A percentile compares a stretch with the other conserved stretches of the same genome.
These are phyloP conservation scores for Daedaleopsis sinensis DNA, from an alignment of 768 basidiomycete species.

Conservation along the genomic window DNA sequence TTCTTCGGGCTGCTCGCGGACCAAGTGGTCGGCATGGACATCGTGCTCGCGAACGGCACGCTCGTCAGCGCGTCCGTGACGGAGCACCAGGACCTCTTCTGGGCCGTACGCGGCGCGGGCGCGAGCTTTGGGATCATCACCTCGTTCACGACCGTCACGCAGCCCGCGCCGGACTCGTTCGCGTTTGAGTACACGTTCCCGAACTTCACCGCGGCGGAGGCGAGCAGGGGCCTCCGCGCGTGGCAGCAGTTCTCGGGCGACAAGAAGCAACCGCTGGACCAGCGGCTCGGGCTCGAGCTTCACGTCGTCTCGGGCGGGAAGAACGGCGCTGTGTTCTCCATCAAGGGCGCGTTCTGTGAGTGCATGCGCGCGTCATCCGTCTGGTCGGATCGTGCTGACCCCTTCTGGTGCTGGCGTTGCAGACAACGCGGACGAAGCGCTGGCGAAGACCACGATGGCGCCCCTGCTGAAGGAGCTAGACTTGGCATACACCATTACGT, in stretches of 20 bases:
- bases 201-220: neutral
- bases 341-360: neutral
- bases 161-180: neutral
- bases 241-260: conserved; percentile 6
- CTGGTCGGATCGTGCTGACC: neutral
- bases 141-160: conserved; percentile 1
- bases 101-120: conserved; percentile 4
- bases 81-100: conserved; percentile 1
- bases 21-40: neutral
- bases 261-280: neutral
- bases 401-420: neutral
- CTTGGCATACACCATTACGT: too few species aligned
- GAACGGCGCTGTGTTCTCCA: neutral
- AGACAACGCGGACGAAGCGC: neutral
- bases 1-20: neutral
- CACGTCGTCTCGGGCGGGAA: neutral
- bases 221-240: neutral
- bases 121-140: conserved; percentile 9
- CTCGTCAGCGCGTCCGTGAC: neutral
- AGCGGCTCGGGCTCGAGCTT: neutral
- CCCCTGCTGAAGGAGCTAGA: neutral
- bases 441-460: neutral
- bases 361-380: neutral
- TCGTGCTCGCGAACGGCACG: neutral
- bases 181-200: neutral